Base-by-base conservation (phyloP, 805 yeast genomes). In the Grigorovia humatica region DNA sequence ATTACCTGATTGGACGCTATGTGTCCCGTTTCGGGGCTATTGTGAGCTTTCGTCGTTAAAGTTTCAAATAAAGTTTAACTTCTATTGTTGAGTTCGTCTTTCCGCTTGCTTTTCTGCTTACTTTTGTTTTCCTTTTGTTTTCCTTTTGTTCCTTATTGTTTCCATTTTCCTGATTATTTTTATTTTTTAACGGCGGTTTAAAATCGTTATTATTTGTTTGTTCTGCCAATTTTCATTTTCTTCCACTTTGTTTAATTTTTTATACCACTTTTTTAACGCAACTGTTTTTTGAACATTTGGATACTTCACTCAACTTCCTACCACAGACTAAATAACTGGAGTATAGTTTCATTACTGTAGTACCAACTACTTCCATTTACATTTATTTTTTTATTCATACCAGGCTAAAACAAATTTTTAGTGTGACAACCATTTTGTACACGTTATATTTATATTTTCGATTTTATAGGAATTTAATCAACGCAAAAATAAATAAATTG, bases 401-500 rank as follows among this genome's bases (percentile, higher is more conserved):
- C 27, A 3, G 6, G 27, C 3, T 23, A 4, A 23, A 23, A 23
- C 27, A 32, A 32, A 32, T 13, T 32, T 11, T 32, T 11, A 32
- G 38, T 32, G 38, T 32, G 11, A 32, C 38, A 32, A 32, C 15
- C 8, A 32, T 11, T 13, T 23, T 32, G 38, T 32, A 32, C 38
- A 32, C 38, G 38, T 32, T 32, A 32, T 32, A 32, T 32, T 32
- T 11, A 11, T 3, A 9, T 32, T 32, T 32, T 32, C 38, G 38
- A 32, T 13, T 32, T 32, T 4, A 32, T 32, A 32, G 11, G 38
- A 32, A 13, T 32, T 32, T 32, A 7, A 30, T 8, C 9, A 30
- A 8, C 9, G 9, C 32, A 30, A 30, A 30, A 30, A 9, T 9
- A 30, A 51, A 66, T 61, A 52, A 63, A 62, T 1, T 62, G 60